Conservation (phyloP, 2,329 filamentous ascomycete species). For the Uncinocarpus reesii region DNA sequence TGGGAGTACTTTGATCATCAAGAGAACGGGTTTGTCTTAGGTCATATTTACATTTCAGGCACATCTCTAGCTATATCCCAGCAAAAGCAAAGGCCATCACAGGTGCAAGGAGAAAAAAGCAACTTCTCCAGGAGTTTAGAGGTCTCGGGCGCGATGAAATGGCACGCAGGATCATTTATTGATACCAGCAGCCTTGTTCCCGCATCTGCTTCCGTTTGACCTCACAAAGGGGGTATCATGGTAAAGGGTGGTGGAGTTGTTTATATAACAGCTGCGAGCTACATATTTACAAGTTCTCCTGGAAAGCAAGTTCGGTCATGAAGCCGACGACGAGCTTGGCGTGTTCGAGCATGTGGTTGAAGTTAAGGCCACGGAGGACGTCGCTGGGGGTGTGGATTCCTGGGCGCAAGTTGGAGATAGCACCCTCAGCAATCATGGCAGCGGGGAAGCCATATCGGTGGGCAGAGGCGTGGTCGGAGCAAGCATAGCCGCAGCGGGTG, state of each 20-base stretch:
- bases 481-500: constrained; percentile 81
- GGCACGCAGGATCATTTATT: no score
- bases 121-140: no score
- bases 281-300: constrained; percentile 4
- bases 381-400: constrained; percentile 67
- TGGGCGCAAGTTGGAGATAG: constrained; percentile 52
- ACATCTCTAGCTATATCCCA: no score
- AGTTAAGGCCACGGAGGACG: constrained; percentile 60
- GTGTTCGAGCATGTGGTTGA: constrained; percentile 88
- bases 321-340: constrained; percentile 73
- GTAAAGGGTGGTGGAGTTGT: neutral
- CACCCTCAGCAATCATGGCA: constrained; percentile 54
- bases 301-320: constrained; percentile 70
- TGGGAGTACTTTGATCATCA: no score
- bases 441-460: constrained; percentile 56
- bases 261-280: neutral
- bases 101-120: no score
- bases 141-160: no score
- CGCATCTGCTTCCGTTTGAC: no score
- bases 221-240: neutral
- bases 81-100: no score
- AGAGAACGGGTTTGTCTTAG: no score
- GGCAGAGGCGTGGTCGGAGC: constrained; percentile 60
- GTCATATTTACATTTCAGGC: no score
- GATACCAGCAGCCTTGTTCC: no score